Base-by-base conservation (phyloP, 768 basidiomycete genomes). In the Hortiboletus flavorubellus region DNA sequence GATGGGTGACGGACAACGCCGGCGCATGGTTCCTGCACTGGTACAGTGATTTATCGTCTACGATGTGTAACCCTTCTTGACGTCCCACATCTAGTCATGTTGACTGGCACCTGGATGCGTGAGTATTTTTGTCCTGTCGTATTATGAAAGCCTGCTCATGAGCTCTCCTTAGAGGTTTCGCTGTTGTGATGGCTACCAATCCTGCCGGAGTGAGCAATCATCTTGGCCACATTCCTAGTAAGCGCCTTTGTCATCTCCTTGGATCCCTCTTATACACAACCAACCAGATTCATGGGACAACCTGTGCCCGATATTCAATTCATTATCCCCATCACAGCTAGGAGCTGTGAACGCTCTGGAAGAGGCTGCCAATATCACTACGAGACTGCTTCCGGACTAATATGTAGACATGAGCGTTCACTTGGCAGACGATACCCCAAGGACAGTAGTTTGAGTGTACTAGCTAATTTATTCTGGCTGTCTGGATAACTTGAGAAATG, bases 1-100 rank as follows among this genome's bases (percentile, higher is more conserved):
- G 85, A 41, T 87, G 80, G 66, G 68, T 73, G 18, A 84, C 85
- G 3, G 81, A 87, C 59, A 87, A 88, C 64, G 72, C 83, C 1
- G 85, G 86, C 7, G 77, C 80, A 10, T 84, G 82, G 79, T 71
- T 78, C 58, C 56, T 78, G 40, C 78, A 79, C 53, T 78, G 69
- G 68, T 69, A 51, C 42, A 33, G 33, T 35, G 16, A 10, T 12
- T 49, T 21, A 16, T 46, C 12, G n/a, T 42, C 6, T 37, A 15
- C 8, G 16, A 38, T 23, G 7, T 18, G 16, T 18, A 12, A 26
- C 21, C 1, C 35, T 16, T 54, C 8, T 38, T 61, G 42, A 60
- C 38, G 10, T 26, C 11, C 15, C n/a, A 8, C 8, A 16, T 23
- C 52, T 37, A 69, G 68, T 46, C 68, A 68, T 29, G 64, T 68